Evolutionary conservation across 805 yeast genomes (phyloP).

Genomic region (Candida sphagnicola): DNA sequence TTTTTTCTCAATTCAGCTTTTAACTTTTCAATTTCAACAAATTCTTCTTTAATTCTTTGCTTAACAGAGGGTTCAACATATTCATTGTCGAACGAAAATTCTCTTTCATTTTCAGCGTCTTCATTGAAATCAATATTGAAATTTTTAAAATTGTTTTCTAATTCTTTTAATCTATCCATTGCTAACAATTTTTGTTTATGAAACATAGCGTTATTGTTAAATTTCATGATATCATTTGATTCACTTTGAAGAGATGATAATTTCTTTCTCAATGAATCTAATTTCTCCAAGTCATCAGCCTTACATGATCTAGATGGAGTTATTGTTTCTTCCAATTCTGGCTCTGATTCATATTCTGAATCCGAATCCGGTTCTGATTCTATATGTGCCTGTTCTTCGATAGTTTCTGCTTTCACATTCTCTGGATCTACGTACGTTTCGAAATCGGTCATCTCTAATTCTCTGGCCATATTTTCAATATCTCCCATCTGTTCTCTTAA

Average conservation of each 20-base stretch:
- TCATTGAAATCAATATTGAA: slow-evolving; percentile 53
- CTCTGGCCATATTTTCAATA: slow-evolving; percentile 78
- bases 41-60: slow-evolving; percentile 36
- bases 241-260: slow-evolving; percentile 64
- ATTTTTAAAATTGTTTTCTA: slow-evolving; percentile 64
- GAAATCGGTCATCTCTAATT: slow-evolving; percentile 82
- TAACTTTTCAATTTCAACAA: slow-evolving; percentile 39
- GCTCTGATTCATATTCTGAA: slow-evolving; percentile 11
- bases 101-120: slow-evolving; percentile 11
- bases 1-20: slow-evolving; percentile 38
- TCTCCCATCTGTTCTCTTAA: slow-evolving; percentile 82
- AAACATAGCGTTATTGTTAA: slow-evolving; percentile 56
- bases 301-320: slow-evolving; percentile 39
- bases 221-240: slow-evolving; percentile 72
- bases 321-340: slow-evolving; percentile 13
- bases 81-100: slow-evolving; percentile 9
- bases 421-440: slow-evolving; percentile 31
- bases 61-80: slow-evolving; percentile 32
- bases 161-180: slow-evolving; percentile 63
- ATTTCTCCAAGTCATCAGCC: slow-evolving; percentile 51
- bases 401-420: slow-evolving; percentile 5
- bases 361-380: slow-evolving; percentile 4
- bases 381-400: slow-evolving; percentile 3
- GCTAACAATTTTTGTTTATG: slow-evolving; percentile 62
- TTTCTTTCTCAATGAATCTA: slow-evolving; percentile 53